Base-by-base conservation (phyloP, 805 yeast genomes). In the Ascoidea tarda region DNA sequence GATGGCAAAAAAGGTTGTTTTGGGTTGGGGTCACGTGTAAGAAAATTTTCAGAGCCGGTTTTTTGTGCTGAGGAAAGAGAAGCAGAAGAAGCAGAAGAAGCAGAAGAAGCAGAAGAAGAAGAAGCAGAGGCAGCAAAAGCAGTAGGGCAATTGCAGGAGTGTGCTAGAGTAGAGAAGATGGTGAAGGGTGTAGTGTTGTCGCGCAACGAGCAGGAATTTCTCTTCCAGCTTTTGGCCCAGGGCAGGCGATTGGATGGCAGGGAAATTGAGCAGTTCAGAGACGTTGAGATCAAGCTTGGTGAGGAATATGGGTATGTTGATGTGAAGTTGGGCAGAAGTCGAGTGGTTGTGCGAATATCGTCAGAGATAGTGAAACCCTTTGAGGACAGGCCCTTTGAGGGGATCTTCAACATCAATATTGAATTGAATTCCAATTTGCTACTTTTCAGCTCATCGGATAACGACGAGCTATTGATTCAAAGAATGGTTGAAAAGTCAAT, bases 321-420 rank as follows among this genome's bases (percentile, higher is more conserved):
- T 59, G 82, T 91, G 3, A 69, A 67, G 14, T 72, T 89, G 64
- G 98, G 98, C 0, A 71, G 77, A 46, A 90, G 98, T 5, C 54
- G 64, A 54, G 76, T 87, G 8, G 75, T 82, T 1, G 88, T 79
- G 4, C 73, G 87, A 53, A 81, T 91, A 5, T 79, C 89, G 16
- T 84, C 95, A 8, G 82, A 79, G 51, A 81, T 93, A 12, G 74
- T 78, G 4, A 77, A 78, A 54, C 99, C 99, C 0, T 83, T 75
- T 57, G 96, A 88, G 50, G 95, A 90, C 59, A 74, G 96, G 52
- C 97, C 97, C 0, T 91, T 87, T 63, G 99, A 93, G 66, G 99
- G 99, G 1, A 61, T 85, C 4, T 89, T 93, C 63, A 72, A 77
- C 31, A 89, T 93, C 12, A 78, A 84, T 50, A 85, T 96, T 1